Evolutionary conservation across 306 rosid genomes (phyloP).

Genomic region (Albizia julibrissin): DNA sequence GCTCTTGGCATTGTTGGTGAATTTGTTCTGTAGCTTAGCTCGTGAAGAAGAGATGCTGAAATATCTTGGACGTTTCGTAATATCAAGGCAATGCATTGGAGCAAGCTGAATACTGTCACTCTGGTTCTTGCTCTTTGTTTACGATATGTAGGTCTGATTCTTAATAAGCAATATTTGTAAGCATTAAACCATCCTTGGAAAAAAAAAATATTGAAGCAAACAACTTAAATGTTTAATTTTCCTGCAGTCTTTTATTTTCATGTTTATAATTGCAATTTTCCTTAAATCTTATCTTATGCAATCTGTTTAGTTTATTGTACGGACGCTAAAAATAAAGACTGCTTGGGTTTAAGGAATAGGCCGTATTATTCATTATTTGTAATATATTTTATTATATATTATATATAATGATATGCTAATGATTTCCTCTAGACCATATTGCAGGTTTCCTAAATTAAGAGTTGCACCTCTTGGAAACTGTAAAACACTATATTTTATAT

Average conservation of each 20-base stretch:
- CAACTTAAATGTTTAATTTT: no score
- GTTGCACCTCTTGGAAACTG: no score
- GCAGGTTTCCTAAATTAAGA: no score
- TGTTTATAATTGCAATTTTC: not conserved
- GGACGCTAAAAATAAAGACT: not conserved
- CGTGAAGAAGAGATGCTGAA: not conserved
- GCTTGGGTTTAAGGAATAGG: no score
- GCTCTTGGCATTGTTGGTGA: not conserved
- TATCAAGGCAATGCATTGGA: not conserved
- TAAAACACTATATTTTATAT: no score
- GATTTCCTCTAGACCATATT: no score
- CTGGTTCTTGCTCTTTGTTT: not conserved
- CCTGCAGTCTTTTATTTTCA: no score
- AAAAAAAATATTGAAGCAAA: no score
- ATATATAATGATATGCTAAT: no score
- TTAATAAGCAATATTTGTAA: not conserved
- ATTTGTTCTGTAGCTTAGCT: constrained; percentile 3
- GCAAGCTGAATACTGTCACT: not conserved
- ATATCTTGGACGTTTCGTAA: not conserved
- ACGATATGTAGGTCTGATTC: not conserved
- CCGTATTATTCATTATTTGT: no score
- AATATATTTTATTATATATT: no score
- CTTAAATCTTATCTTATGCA: not conserved
- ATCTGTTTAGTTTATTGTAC: no score
- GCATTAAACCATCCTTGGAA: not conserved